These are phyloP conservation scores for Fomitopsis pinicola DNA, from an alignment of 1,284 basidiomycete species.

Conservation along the genomic window DNA sequence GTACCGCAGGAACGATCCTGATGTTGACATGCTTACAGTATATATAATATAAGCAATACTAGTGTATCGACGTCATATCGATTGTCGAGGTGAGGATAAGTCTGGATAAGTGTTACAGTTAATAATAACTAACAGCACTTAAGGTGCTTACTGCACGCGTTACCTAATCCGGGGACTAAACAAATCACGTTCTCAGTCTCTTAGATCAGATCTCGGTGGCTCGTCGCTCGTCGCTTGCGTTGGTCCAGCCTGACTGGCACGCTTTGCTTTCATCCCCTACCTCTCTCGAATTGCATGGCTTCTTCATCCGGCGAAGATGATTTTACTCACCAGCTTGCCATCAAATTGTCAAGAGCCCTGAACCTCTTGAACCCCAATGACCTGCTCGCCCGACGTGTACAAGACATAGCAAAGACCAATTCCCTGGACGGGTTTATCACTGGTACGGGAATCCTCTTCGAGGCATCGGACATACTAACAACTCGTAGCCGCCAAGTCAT, in stretches of 20 bases:
- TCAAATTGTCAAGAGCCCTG: slow-evolving; percentile 75
- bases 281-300: slow-evolving; percentile 10
- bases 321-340: slow-evolving; percentile 75
- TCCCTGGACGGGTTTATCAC: slow-evolving; percentile 60
- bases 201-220: no score
- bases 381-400: slow-evolving; percentile 72
- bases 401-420: slow-evolving; percentile 75
- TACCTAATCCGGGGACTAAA: no score
- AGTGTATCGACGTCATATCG: no score
- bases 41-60: no score
- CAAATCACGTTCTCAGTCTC: no score
- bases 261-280: background rate
- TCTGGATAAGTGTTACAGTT: no score
- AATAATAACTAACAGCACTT: no score
- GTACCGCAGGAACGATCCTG: no score
- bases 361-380: slow-evolving; percentile 83
- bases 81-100: no score
- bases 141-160: no score
- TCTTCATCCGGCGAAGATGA: slow-evolving; percentile 32
- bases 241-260: background rate
- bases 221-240: background rate
- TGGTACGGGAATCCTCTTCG: slow-evolving; percentile 30
- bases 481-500: slow-evolving; percentile 65
- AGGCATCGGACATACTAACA: slow-evolving; percentile 7
- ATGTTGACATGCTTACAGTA: no score